Conservation (phyloP, 2,329 filamentous ascomycete species). For the Catunica adiposa region DNA sequence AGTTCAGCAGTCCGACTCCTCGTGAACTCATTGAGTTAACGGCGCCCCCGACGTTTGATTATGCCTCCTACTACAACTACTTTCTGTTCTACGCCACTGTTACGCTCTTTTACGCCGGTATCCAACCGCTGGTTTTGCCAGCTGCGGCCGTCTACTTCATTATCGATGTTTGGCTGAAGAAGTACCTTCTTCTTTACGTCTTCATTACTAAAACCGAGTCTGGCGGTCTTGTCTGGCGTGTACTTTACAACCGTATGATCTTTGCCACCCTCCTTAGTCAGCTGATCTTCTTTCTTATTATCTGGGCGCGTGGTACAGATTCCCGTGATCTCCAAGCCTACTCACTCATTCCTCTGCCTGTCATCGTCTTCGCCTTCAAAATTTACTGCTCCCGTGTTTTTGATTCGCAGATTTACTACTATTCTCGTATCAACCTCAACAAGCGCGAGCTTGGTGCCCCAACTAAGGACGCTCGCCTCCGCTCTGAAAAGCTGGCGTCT, state of each 20-base stretch:
- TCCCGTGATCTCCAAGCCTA: constrained; percentile 41
- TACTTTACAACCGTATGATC: constrained; percentile 81
- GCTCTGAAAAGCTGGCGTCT: constrained; percentile 52
- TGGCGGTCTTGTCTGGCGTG: constrained; percentile 80
- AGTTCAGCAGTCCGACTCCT: constrained; percentile 74
- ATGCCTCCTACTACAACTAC: constrained; percentile 95
- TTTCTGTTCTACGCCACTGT: constrained; percentile 91
- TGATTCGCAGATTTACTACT: constrained; percentile 67
- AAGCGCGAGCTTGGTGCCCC: constrained; percentile 15
- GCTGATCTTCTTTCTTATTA: constrained; percentile 57
- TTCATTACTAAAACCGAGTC: constrained; percentile 96
- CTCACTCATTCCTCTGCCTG: constrained; percentile 54
- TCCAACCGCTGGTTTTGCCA: constrained; percentile 76
- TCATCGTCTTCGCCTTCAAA: constrained; percentile 74
- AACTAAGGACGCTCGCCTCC: constrained; percentile 27
- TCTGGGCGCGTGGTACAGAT: constrained; percentile 52
- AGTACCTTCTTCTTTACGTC: constrained; percentile 85
- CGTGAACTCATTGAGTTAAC: constrained; percentile 83
- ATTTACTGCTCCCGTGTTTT: constrained; percentile 61
- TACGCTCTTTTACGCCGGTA: constrained; percentile 62
- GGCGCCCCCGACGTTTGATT: constrained; percentile 83
- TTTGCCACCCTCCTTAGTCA: constrained; percentile 69
- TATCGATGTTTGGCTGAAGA: constrained; percentile 80
- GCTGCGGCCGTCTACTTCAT: constrained; percentile 80
- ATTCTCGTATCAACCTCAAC: constrained; percentile 40